phyloP scores from a whole-genome alignment of 2,329 filamentous ascomycete species.

The Rhynchosporium secalis region DNA sequence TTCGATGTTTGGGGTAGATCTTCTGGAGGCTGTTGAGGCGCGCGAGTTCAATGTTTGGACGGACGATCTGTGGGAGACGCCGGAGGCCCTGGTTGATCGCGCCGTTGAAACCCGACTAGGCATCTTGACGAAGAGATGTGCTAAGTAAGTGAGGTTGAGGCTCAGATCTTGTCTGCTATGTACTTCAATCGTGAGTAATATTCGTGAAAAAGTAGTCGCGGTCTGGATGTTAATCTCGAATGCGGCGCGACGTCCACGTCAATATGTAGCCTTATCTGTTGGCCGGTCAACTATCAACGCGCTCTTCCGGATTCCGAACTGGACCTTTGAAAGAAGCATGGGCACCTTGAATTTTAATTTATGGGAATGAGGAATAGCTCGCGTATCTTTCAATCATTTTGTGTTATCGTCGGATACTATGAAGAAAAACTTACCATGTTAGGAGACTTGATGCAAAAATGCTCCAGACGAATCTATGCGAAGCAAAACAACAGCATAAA shows the following conservation, averaged over 20 bases:
- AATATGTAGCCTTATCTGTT: constrained; percentile 18
- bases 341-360: not conserved
- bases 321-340: too few relatives aligned
- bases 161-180: not conserved
- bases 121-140: constrained; percentile 40
- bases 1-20: constrained; percentile 42
- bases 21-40: constrained; percentile 45
- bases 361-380: too few relatives aligned
- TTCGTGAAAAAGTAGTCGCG: constrained; percentile 1
- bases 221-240: not conserved
- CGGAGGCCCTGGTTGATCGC: constrained; percentile 43
- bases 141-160: too few relatives aligned
- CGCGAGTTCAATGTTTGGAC: constrained; percentile 43
- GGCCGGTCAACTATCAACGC: constrained; percentile 16
- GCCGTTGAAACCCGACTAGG: constrained; percentile 46
- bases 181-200: constrained; percentile 7
- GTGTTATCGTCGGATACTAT: too few relatives aligned
- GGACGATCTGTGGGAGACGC: constrained; percentile 45
- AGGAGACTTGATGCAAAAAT: too few relatives aligned
- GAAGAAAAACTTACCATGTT: too few relatives aligned
- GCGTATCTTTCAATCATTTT: too few relatives aligned
- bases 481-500: too few relatives aligned
- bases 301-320: not conserved
- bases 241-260: constrained; percentile 11
- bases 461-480: too few relatives aligned